A percentile compares a stretch with the other conserved stretches of the same genome.
Evolutionary conservation across 441 rosid species (phyloP).

Genomic region (Gossypium gossypioides): DNA sequence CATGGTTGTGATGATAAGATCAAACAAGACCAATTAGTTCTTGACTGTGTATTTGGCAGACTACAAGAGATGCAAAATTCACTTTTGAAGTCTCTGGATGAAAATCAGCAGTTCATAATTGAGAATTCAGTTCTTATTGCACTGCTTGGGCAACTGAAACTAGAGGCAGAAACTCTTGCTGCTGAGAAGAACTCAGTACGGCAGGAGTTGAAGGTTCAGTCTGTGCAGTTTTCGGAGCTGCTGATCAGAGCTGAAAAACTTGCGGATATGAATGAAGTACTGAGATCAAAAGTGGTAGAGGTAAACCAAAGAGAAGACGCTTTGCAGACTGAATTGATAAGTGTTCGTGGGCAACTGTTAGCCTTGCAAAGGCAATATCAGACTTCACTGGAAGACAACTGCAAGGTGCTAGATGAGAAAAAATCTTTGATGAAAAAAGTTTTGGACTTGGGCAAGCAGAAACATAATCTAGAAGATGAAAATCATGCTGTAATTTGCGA

Average conservation of each 20-base stretch:
- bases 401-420: slow-evolving; percentile 41
- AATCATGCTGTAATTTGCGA: slow-evolving; percentile 36
- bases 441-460: slow-evolving; percentile 40
- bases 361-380: slow-evolving; percentile 36
- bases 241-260: slow-evolving; percentile 39
- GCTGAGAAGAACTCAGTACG: slow-evolving; percentile 37
- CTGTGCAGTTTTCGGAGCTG: slow-evolving; percentile 34
- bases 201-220: slow-evolving; percentile 38
- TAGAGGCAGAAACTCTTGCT: slow-evolving; percentile 45
- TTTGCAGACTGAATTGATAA: slow-evolving; percentile 41
- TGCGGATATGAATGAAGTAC: slow-evolving; percentile 33
- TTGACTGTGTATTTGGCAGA: slow-evolving; percentile 32
- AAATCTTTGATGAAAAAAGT: slow-evolving; percentile 34
- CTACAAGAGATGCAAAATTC: slow-evolving; percentile 47
- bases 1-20: slow-evolving; percentile 28
- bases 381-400: slow-evolving; percentile 41
- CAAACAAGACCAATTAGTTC: slow-evolving; percentile 35
- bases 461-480: slow-evolving; percentile 49
- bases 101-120: slow-evolving; percentile 43
- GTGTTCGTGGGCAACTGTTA: slow-evolving; percentile 37
- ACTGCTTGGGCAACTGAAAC: slow-evolving; percentile 52
- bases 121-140: slow-evolving; percentile 57
- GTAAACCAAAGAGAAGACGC: slow-evolving; percentile 48
- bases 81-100: slow-evolving; percentile 38
- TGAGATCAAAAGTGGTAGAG: slow-evolving; percentile 39